A percentile compares a stretch with the other conserved stretches of the same genome.
Conservation (phyloP, 2,329 filamentous ascomycete genomes). For the Aspergillus aculeatus region DNA sequence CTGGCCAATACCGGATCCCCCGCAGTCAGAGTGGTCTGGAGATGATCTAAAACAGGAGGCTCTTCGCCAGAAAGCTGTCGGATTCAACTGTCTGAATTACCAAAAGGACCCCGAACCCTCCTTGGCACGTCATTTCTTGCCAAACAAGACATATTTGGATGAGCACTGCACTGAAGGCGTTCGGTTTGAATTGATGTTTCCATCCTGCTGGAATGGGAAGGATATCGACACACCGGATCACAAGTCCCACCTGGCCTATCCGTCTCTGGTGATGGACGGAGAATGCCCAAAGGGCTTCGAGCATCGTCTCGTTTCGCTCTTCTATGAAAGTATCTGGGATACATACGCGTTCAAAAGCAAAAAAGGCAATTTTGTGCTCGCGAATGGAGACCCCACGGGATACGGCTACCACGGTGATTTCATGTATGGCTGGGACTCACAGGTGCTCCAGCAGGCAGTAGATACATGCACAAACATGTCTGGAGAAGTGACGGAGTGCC, state of each 20-base stretch:
- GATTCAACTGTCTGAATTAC: conserved; percentile 96
- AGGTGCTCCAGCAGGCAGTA: conserved; percentile 70
- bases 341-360: conserved; percentile 64
- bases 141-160: conserved; percentile 76
- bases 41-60: conserved; percentile 67
- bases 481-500: conserved; percentile 71
- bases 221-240: conserved; percentile 56
- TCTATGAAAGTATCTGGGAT: conserved; percentile 84
- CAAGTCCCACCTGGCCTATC: conserved; percentile 72
- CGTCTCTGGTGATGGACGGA: conserved; percentile 72
- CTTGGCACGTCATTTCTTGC: conserved; percentile 77
- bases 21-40: conserved; percentile 68
- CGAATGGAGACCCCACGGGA: conserved; percentile 75
- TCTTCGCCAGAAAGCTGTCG: conserved; percentile 76
- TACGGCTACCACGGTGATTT: conserved; percentile 78
- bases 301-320: conserved; percentile 68
- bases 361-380: conserved; percentile 69
- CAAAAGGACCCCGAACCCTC: conserved; percentile 63
- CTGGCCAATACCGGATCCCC: conserved; percentile 63
- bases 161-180: conserved; percentile 77
- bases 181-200: conserved; percentile 82
- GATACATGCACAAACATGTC: conserved; percentile 70
- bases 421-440: conserved; percentile 71
- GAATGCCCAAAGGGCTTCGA: conserved; percentile 69
- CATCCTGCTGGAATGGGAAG: conserved; percentile 82